A percentile compares a stretch with the other conserved stretches of the same genome.
Conservation (phyloP, 768 basidiomycete species). For the Hemileccinum impolitum region DNA sequence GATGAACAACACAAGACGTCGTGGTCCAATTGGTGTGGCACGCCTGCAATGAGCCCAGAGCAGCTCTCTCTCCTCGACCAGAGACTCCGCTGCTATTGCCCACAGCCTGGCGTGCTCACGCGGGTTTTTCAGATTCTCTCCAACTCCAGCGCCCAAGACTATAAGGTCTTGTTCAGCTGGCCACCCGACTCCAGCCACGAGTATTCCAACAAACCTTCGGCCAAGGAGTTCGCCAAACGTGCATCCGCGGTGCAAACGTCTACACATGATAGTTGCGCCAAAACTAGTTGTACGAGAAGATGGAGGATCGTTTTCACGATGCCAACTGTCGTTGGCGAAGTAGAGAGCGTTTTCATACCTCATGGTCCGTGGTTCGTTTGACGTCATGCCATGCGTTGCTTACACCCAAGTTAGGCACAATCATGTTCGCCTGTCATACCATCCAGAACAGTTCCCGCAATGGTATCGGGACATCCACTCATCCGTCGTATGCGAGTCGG, state of each 20-base stretch:
- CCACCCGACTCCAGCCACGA: conserved; percentile 55
- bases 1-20: conserved; percentile 68
- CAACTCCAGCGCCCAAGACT: conserved; percentile 47
- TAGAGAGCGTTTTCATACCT: conserved; percentile 87
- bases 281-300: conserved; percentile 83
- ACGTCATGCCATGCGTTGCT: conserved; percentile 35
- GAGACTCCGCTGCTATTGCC: conserved; percentile 53
- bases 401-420: conserved; percentile 24
- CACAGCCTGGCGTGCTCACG: conserved; percentile 47
- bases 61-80: conserved; percentile 59
- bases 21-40: conserved; percentile 91
- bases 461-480: conserved; percentile 14
- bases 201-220: conserved; percentile 39
- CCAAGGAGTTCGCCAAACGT: conserved; percentile 51
- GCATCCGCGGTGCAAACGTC: conserved; percentile 61
- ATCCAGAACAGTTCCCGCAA: conserved; percentile 28
- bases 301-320: conserved; percentile 72
- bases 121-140: conserved; percentile 79
- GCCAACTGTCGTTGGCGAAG: conserved; percentile 57
- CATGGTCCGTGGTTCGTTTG: conserved; percentile 59
- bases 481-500: conserved; percentile 25
- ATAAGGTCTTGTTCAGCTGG: conserved; percentile 68
- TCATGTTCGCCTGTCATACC: conserved; percentile 41
- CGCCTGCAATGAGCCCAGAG: conserved; percentile 54
- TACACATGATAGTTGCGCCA: conserved; percentile 61